phyloP scores from a whole-genome alignment of 2,329 filamentous ascomycete species.

The Apiospora pterosperma region DNA sequence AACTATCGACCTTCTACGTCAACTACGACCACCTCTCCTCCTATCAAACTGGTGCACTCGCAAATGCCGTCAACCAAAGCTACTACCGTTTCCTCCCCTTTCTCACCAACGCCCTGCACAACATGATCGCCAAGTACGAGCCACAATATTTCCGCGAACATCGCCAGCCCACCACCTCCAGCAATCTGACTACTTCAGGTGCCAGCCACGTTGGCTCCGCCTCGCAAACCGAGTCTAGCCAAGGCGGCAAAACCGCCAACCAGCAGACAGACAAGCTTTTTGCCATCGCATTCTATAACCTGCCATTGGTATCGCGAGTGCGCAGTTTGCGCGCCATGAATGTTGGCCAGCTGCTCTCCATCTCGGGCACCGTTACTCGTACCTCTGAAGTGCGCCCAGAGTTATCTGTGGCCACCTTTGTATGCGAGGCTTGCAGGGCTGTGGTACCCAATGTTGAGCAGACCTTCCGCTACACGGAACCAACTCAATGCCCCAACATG shows the following conservation, averaged over 20 bases:
- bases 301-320: slow-evolving; percentile 82
- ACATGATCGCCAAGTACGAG: slow-evolving; percentile 91
- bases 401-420: slow-evolving; percentile 86
- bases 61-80: slow-evolving; percentile 80
- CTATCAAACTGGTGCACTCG: slow-evolving; percentile 75
- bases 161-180: slow-evolving; percentile 76
- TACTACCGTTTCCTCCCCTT: slow-evolving; percentile 97
- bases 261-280: slow-evolving; percentile 98
- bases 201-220: slow-evolving; percentile 60
- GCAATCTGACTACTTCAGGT: slow-evolving; percentile 66
- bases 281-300: slow-evolving; percentile 87
- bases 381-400: slow-evolving; percentile 97
- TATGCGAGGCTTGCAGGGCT: slow-evolving; percentile 82
- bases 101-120: slow-evolving; percentile 83
- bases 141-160: slow-evolving; percentile 92
- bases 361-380: slow-evolving; percentile 93
- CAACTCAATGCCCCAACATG: slow-evolving; percentile 87
- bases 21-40: slow-evolving; percentile 81
- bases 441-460: slow-evolving; percentile 91
- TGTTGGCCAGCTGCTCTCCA: slow-evolving; percentile 89
- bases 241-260: slow-evolving; percentile 74
- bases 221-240: slow-evolving; percentile 56
- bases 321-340: slow-evolving; percentile 83
- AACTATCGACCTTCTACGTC: slow-evolving; percentile 81
- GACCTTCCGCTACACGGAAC: slow-evolving; percentile 95